Conservation (phyloP, 371 early-diverging fungal species). For the Mortierella sp. region DNA sequence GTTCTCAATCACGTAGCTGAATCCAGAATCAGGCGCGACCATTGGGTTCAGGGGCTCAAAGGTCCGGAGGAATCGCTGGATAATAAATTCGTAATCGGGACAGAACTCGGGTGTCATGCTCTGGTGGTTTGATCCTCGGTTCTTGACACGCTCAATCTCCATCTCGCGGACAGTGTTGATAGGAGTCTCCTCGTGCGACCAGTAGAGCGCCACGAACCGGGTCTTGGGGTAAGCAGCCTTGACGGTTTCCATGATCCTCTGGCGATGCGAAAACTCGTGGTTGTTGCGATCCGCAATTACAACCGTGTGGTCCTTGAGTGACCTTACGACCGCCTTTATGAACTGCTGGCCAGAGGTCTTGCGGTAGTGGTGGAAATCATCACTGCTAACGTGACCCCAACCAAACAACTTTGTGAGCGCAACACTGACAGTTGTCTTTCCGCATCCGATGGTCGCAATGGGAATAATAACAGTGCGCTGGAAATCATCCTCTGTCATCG, state of each 20-base stretch:
- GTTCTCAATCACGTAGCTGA: conserved; percentile 68
- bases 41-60: conserved; percentile 69
- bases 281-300: conserved; percentile 83
- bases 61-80: conserved; percentile 63
- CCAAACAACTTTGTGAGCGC: conserved; percentile 68
- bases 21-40: conserved; percentile 57
- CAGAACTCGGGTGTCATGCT: conserved; percentile 73
- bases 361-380: conserved; percentile 67
- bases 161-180: conserved; percentile 59
- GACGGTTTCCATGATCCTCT: conserved; percentile 63
- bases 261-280: conserved; percentile 70
- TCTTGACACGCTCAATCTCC: conserved; percentile 64
- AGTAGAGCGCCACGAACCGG: conserved; percentile 76
- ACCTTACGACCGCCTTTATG: conserved; percentile 62
- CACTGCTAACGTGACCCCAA: conserved; percentile 81
- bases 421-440: conserved; percentile 77
- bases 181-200: conserved; percentile 66
- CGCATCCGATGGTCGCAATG: conserved; percentile 81
- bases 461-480: conserved; percentile 77
- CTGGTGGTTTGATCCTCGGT: conserved; percentile 84
- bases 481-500: conserved; percentile 19
- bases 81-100: conserved; percentile 64
- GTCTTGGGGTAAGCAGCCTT: conserved; percentile 65
- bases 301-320: conserved; percentile 62
- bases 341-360: conserved; percentile 68